Conservation (phyloP, 176 grass and related monocot genomes). For the Juncus inflexus region DNA sequence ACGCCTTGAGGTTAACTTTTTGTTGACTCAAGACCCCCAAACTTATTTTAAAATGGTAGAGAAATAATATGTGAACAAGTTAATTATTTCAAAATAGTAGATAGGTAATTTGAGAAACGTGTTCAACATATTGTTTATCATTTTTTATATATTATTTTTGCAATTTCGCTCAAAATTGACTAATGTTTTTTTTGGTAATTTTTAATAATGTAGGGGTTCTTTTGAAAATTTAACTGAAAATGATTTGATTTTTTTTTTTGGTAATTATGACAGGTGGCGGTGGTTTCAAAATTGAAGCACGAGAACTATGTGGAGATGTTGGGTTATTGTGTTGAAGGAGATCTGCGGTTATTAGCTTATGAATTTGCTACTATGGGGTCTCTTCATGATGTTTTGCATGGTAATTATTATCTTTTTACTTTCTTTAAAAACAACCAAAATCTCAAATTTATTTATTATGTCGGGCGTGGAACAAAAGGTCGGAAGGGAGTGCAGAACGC, state of each 20-base stretch:
- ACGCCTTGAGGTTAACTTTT: conserved; percentile 5
- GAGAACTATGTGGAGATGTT: conserved; percentile 76
- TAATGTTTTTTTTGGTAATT: too few species aligned
- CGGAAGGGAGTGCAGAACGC: conserved; percentile 85
- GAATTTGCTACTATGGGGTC: conserved; percentile 93
- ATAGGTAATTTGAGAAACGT: too few species aligned
- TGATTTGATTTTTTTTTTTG: neutral
- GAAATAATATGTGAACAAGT: too few species aligned
- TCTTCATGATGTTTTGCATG: conserved; percentile 83
- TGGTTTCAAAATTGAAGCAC: conserved; percentile 73
- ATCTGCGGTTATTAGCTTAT: conserved; percentile 71
- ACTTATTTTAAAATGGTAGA: too few species aligned
- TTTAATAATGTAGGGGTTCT: too few species aligned
- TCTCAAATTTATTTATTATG: too few species aligned
- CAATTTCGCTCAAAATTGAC: too few species aligned
- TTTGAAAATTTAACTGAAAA: too few species aligned
- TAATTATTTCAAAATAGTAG: too few species aligned
- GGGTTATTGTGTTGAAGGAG: conserved; percentile 77
- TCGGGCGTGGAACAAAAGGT: conserved; percentile 49
- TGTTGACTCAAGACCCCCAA: neutral
- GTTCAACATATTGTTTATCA: too few species aligned
- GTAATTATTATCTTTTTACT: conserved; percentile 24
- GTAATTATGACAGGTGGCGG: conserved; percentile 46
- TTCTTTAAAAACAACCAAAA: neutral
- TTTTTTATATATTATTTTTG: too few species aligned